These are phyloP conservation scores for Immersiella caudata DNA, from an alignment of 495 filamentous ascomycete species.

Conservation along the genomic window DNA sequence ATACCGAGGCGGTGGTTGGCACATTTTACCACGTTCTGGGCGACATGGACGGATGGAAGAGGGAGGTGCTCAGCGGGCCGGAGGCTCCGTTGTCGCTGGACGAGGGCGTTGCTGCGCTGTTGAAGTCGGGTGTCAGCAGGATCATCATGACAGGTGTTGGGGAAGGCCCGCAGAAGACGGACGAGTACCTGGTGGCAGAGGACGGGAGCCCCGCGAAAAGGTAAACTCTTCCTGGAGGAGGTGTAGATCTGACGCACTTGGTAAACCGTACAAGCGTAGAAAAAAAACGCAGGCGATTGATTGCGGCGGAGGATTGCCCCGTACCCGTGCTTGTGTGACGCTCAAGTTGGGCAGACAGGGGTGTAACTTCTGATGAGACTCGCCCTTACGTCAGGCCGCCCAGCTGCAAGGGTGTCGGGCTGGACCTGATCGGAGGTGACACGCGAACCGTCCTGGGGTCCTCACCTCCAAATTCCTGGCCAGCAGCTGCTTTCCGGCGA, in stretches of 20 bases:
- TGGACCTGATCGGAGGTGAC: slow-evolving; percentile 1
- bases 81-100: slow-evolving; percentile 60
- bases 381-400: neutral
- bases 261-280: neutral
- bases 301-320: neutral
- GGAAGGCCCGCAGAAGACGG: slow-evolving; percentile 78
- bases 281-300: neutral
- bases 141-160: slow-evolving; percentile 92
- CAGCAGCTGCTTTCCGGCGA: neutral
- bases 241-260: neutral
- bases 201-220: slow-evolving; percentile 59
- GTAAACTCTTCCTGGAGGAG: slow-evolving; percentile 20
- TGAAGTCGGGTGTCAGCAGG: slow-evolving; percentile 79
- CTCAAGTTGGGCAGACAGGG: neutral
- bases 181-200: slow-evolving; percentile 75
- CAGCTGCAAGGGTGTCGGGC: neutral
- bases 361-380: neutral
- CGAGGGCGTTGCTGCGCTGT: slow-evolving; percentile 55
- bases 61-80: slow-evolving; percentile 41
- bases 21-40: slow-evolving; percentile 62
- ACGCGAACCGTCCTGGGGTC: neutral
- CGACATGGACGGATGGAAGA: slow-evolving; percentile 64
- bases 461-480: neutral
- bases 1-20: slow-evolving; percentile 70
- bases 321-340: no score